Evolutionary conservation across 2,329 filamentous ascomycete species (phyloP).

Genomic region (Pseudogymnoascus sp.): DNA sequence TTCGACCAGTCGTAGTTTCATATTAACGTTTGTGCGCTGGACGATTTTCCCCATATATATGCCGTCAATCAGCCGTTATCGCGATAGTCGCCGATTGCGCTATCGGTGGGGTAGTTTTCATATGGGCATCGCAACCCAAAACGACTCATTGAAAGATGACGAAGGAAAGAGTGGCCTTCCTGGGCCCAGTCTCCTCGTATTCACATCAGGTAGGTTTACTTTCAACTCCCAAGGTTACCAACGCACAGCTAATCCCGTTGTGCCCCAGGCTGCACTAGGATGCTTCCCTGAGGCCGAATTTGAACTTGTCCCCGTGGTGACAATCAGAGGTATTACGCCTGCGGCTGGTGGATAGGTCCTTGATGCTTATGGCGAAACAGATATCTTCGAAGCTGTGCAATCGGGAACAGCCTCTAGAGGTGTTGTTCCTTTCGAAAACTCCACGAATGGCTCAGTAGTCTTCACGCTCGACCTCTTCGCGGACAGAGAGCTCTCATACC

Average conservation of each 20-base stretch:
- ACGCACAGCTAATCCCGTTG: slow-evolving; percentile 24
- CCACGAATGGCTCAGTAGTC: slow-evolving; percentile 85
- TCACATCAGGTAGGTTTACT: slow-evolving; percentile 54
- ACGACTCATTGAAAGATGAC: slow-evolving; percentile 1
- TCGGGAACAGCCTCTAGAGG: slow-evolving; percentile 57
- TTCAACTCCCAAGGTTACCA: slow-evolving; percentile 18
- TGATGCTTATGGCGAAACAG: slow-evolving; percentile 33
- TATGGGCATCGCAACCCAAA: slow-evolving; percentile 6
- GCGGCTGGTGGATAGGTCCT: slow-evolving; percentile 10
- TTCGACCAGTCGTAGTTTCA: neutral
- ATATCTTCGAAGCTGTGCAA: slow-evolving; percentile 76
- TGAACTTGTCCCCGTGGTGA: slow-evolving; percentile 35
- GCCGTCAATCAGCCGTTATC: neutral
- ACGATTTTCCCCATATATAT: neutral
- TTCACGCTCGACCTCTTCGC: slow-evolving; percentile 85
- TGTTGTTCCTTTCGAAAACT: slow-evolving; percentile 93
- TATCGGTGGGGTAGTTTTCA: slow-evolving; percentile 10
- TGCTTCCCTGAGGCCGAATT: slow-evolving; percentile 36
- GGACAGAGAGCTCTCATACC: slow-evolving; percentile 58
- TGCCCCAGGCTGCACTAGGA: slow-evolving; percentile 45
- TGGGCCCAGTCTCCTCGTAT: slow-evolving; percentile 60
- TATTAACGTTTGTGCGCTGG: neutral
- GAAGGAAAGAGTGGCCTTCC: slow-evolving; percentile 41
- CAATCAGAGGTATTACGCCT: slow-evolving; percentile 35
- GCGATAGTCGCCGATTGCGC: slow-evolving; percentile 3